Conservation (phyloP, 257 asterid species). For the Verbena officinalis region DNA sequence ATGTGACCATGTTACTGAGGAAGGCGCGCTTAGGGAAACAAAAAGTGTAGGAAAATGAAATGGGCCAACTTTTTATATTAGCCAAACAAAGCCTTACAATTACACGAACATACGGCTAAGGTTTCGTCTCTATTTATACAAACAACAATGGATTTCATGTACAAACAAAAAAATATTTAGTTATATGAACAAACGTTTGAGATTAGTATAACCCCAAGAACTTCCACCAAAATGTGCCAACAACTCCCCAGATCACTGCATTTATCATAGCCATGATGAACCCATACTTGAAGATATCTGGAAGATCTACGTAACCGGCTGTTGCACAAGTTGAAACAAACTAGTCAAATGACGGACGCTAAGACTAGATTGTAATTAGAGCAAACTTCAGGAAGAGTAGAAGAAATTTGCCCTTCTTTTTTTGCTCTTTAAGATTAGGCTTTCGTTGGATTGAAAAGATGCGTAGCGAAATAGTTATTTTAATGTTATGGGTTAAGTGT, state of each 20-base stretch:
- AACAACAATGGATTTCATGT: too few species aligned
- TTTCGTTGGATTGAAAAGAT: too few species aligned
- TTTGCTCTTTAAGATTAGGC: too few species aligned
- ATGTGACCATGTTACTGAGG: not conserved
- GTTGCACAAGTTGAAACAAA: constrained; percentile 18
- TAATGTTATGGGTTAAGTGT: too few species aligned
- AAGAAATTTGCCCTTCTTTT: too few species aligned
- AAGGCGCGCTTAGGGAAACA: not conserved
- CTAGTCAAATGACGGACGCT: too few species aligned
- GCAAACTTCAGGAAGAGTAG: too few species aligned
- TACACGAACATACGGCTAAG: not conserved
- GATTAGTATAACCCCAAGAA: constrained; percentile 67
- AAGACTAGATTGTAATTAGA: too few species aligned
- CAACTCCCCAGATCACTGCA: constrained; percentile 64
- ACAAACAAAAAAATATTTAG: not conserved
- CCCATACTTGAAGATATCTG: constrained; percentile 73
- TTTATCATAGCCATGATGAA: constrained; percentile 63
- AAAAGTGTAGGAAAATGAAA: not conserved
- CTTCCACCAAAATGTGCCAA: constrained; percentile 83
- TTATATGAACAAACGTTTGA: constrained; percentile 26
- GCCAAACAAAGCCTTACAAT: not conserved
- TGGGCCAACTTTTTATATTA: not conserved
- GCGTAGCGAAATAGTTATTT: too few species aligned
- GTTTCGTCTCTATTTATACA: too few species aligned
- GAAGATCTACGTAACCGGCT: constrained; percentile 85